Evolutionary conservation across 768 basidiomycete genomes (phyloP).

Genomic region (Tremella fuciformis): DNA sequence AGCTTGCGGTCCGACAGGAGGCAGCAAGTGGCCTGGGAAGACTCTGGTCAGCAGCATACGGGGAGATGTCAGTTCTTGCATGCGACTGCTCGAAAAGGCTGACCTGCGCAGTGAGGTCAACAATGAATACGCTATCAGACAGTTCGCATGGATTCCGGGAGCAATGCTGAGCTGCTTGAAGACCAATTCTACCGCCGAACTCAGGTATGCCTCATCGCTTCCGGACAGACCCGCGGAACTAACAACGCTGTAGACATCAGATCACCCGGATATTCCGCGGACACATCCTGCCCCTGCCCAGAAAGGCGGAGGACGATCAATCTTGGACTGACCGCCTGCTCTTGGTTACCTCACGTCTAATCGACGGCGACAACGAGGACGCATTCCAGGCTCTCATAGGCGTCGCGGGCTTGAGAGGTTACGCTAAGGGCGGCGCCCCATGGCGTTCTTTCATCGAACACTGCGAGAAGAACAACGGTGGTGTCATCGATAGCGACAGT

Average conservation of each 20-base stretch:
- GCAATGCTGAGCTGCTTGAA: slow-evolving; percentile 61
- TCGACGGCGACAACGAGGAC: background rate
- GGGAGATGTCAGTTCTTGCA: slow-evolving; percentile 71
- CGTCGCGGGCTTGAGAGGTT: slow-evolving; percentile 64
- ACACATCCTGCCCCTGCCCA: slow-evolving; percentile 76
- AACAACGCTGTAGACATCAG: slow-evolving; percentile 19
- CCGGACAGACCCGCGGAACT: background rate
- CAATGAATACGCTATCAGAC: slow-evolving; percentile 66
- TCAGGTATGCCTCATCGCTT: slow-evolving; percentile 57
- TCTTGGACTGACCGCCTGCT: slow-evolving; percentile 84
- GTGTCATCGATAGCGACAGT: slow-evolving; percentile 74
- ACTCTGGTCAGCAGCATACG: slow-evolving; percentile 75
- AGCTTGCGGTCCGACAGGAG: slow-evolving; percentile 57
- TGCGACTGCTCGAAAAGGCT: background rate
- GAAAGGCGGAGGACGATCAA: slow-evolving; percentile 60
- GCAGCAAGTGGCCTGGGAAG: slow-evolving; percentile 73
- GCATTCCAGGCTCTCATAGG: slow-evolving; percentile 65
- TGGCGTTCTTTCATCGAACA: slow-evolving; percentile 69
- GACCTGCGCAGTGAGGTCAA: slow-evolving; percentile 66
- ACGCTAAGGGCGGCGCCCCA: slow-evolving; percentile 56
- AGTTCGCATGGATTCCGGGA: slow-evolving; percentile 92
- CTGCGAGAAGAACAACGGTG: slow-evolving; percentile 83
- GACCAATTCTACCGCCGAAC: slow-evolving; percentile 57
- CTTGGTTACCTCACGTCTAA: slow-evolving; percentile 53
- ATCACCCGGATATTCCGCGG: slow-evolving; percentile 64